Evolutionary conservation across 2,329 filamentous ascomycete species (phyloP), one percentile per base, ranked within the genome.

Genomic region (Fusarium pseudograminearum): DNA sequence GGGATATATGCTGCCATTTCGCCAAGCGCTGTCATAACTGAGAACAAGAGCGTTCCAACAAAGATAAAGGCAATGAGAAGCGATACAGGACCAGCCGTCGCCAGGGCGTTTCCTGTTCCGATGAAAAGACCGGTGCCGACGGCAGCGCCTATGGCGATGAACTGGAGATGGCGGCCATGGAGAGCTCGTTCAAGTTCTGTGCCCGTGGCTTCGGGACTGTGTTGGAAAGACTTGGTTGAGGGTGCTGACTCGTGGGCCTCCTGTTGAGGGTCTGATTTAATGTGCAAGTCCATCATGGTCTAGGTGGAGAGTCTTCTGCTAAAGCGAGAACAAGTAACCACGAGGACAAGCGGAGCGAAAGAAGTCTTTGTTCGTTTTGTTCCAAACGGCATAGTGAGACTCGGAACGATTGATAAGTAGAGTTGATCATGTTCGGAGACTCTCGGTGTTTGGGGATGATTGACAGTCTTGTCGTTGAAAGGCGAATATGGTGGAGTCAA

Each of bases 121-220:
- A 91, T 83, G 76, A 90, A 90, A 22, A 90, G 83, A 71, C 88
- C 88, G 5, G 88, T 90, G 57, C 88, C 88, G 67, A 90, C 90
- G 24, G 85, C 87, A 65, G 86, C 85, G 45, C 67, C 67, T n/a
- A 69, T 65, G 5, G 66, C 66, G 6, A 89, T 78, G 77, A 89
- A 88, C 70, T 89, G 87, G 50, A 89, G 87, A 69, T 89, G 87
- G 31, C 87, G 82, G 73, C 84, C 86, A 79, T 89, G 88, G 57
- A 89, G 81, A 18, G 86, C 86, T 58, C 87, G 83, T 74, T 85
- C 77, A 5, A 88, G 81, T 72, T 87, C 84, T 47, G 81, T 78
- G 26, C 80, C 69, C 41, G 82, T 73, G 16, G 71, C 58, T 18
- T 79, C 77, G 22, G 84, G 79, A 50, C 78, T 79, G 63, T 77